phyloP scores from a whole-genome alignment of 164 flowering plant species.

The Berberis thunbergii region DNA sequence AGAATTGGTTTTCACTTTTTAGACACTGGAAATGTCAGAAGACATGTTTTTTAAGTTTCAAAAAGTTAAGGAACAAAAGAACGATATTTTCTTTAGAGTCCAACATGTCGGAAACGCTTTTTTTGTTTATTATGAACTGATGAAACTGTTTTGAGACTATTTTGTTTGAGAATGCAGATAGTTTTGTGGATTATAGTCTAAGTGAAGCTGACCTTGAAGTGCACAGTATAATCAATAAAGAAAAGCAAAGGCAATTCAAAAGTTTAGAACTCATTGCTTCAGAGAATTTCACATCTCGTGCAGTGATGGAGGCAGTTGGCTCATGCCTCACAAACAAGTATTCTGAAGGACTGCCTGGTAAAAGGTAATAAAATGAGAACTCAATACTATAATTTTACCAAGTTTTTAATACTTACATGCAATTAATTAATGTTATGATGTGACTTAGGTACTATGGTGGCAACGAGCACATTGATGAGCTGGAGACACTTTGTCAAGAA shows the following conservation, averaged over 20 bases:
- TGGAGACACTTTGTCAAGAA: conserved; percentile 77
- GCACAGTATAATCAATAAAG: conserved; percentile 51
- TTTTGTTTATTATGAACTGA: too few relatives aligned
- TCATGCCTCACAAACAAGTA: conserved; percentile 95
- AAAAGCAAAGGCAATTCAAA: conserved; percentile 73
- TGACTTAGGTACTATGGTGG: conserved; percentile 82
- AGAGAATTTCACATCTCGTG: conserved; percentile 88
- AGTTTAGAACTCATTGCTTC: conserved; percentile 94
- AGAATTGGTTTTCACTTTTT: too few relatives aligned
- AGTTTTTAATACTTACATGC: background rate
- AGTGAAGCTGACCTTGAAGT: conserved; percentile 78
- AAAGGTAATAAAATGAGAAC: conserved; percentile 43
- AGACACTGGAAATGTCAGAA: too few relatives aligned
- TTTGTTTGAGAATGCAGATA: conserved; percentile 10
- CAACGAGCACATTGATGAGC: conserved; percentile 86
- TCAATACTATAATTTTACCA: background rate
- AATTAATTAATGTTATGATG: conserved; percentile 2
- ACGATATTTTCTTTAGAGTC: too few relatives aligned
- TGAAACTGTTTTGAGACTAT: too few relatives aligned
- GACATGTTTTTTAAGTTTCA: too few relatives aligned
- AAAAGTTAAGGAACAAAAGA: too few relatives aligned
- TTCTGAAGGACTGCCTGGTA: conserved; percentile 96
- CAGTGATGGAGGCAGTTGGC: conserved; percentile 97
- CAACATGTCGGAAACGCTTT: too few relatives aligned
- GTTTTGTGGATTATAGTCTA: conserved; percentile 44